Base-by-base conservation (phyloP, 1,284 basidiomycete genomes). In the Cutaneotrichosporon dermatis region DNA sequence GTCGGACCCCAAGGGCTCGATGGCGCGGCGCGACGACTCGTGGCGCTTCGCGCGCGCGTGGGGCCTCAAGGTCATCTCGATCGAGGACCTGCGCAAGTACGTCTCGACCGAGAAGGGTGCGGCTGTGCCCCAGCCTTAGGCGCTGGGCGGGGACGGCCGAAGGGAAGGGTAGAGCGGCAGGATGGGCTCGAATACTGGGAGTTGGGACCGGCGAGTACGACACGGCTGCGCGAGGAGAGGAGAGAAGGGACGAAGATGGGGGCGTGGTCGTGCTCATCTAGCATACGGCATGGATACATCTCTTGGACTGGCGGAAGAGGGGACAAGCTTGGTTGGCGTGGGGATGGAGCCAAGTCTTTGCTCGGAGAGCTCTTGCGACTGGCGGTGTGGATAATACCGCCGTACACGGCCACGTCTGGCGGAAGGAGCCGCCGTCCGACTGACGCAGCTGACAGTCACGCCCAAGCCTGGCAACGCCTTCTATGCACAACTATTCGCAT, bases 21-120 rank as follows among this genome's bases (percentile, higher is more conserved):
- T 99, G 91, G 92, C 94, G 43, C 82, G 93, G n/a, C 82, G 93
- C 39, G 93, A 98, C 72, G 92, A 93, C 69, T 96, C 92, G 72
- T 83, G 92, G 68, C 82, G 83, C 55, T 99, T 99, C 73, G 95
- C 96, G n/a, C 86, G 90, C 74, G 80, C 83, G 42, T 95, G 90
- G 88, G 88, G 90, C 5, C 75, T 99, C 63, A 92, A 90, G 76
- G 90, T 96, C 85, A 91, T 97, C 68, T 94, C 89, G 63, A 89
- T 99, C 16, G 92, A 94, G 63, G 79, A 81, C 70, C 69, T 86
- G 61, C 80, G 76, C 55, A 72, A 76, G 60, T 83, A 79, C 65
- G 65, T 76, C 34, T 42, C 42, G 11, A 48, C 45, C 8, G 50
- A 48, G 36, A 41, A 60, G 53, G 62, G 62, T 13, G 45, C 42